These are phyloP conservation scores for Hibiscus mutabilis DNA, from an alignment of 345 rosid genomes.

Conservation along the genomic window DNA sequence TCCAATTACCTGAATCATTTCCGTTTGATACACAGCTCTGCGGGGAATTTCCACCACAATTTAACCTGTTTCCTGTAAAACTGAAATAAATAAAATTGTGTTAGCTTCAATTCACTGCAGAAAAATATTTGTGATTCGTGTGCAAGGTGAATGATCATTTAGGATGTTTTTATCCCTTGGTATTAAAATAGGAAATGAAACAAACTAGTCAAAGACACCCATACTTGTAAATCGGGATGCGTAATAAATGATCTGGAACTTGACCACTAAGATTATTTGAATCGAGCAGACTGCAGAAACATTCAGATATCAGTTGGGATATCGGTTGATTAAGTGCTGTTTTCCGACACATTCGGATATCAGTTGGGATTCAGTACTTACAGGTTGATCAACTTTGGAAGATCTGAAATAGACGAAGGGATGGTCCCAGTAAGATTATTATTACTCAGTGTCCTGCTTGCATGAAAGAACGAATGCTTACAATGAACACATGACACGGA, in stretches of 20 bases:
- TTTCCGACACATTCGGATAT: neutral
- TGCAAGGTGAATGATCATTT: neutral
- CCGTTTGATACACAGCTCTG: conserved; percentile 50
- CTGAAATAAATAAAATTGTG: conserved; percentile 36
- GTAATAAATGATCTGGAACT: conserved; percentile 65
- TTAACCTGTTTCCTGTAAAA: conserved; percentile 63
- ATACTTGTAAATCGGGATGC: conserved; percentile 70
- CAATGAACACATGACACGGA: neutral
- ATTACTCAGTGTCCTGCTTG: conserved; percentile 71
- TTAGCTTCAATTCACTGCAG: conserved; percentile 10
- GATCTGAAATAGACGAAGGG: conserved; percentile 59
- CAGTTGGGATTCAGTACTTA: conserved; percentile 31
- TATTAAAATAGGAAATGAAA: neutral
- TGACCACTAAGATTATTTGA: conserved; percentile 68
- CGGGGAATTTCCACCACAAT: conserved; percentile 42
- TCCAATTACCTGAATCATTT: conserved; percentile 46
- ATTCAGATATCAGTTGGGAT: neutral
- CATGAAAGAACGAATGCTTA: conserved; percentile 11
- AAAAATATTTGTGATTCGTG: neutral
- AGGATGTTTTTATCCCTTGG: neutral
- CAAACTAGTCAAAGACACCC: conserved; percentile 10
- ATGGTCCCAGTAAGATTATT: conserved; percentile 75
- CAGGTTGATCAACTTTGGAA: conserved; percentile 66
- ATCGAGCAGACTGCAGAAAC: conserved; percentile 66
- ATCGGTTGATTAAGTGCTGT: neutral